phyloP scores from a whole-genome alignment of 163 green algal genomes.

The Scenedesmus sp. region DNA sequence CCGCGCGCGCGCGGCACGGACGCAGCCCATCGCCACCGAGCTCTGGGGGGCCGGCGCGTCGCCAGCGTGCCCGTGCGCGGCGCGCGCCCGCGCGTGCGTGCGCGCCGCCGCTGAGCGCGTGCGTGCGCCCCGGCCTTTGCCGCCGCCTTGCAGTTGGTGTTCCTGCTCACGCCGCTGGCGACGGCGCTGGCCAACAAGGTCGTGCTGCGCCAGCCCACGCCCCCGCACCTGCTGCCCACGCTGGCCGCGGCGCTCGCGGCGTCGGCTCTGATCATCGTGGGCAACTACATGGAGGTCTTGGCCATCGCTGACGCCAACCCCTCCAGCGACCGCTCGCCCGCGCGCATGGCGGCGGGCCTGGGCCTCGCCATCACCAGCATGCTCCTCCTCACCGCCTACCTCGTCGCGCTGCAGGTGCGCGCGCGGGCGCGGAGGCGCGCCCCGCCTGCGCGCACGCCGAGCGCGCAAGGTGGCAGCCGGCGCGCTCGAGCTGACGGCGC shows the following conservation, averaged over 20 bases:
- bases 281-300: neutral
- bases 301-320: neutral
- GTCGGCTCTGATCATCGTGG: neutral
- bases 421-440: too few species aligned
- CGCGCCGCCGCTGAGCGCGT: too few species aligned
- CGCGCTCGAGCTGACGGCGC: neutral
- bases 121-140: too few species aligned
- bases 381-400: slow-evolving; percentile 8
- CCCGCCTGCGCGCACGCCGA: too few species aligned
- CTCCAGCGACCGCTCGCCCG: neutral
- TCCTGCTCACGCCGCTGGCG: slow-evolving; percentile 22
- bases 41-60: too few species aligned
- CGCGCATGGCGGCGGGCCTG: neutral
- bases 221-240: neutral
- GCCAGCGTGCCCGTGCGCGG: too few species aligned
- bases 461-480: too few species aligned
- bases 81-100: too few species aligned
- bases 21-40: too few species aligned
- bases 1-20: too few species aligned
- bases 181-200: slow-evolving; percentile 16
- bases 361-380: neutral
- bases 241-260: neutral
- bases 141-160: slow-evolving; percentile 19
- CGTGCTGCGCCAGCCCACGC: neutral
- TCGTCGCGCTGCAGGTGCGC: neutral